phyloP scores from a whole-genome alignment of 139 green algal genomes.

The Coelastrella sp. region DNA sequence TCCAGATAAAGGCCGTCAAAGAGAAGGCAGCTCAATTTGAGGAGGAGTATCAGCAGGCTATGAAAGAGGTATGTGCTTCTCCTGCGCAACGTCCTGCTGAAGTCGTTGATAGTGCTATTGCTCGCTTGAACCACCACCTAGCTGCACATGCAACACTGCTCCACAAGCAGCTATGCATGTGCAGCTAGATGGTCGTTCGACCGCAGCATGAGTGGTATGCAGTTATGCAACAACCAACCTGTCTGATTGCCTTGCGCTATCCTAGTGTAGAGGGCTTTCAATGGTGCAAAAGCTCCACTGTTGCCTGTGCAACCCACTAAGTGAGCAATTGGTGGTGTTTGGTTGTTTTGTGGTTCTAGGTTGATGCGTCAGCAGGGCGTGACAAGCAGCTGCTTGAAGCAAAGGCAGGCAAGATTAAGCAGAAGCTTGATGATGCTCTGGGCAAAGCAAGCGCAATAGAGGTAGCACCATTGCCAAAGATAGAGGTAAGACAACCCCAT shows the following conservation, averaged over 20 bases:
- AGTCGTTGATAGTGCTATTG: too few relatives aligned
- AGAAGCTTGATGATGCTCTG: conserved; percentile 56
- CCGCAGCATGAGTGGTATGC: too few relatives aligned
- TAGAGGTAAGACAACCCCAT: conserved; percentile 74
- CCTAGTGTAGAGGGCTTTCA: too few relatives aligned
- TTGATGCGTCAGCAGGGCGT: conserved; percentile 36
- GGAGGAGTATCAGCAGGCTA: conserved; percentile 53
- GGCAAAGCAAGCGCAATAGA: conserved; percentile 62
- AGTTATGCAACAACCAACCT: too few relatives aligned
- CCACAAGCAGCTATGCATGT: background rate
- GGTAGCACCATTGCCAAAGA: conserved; percentile 68
- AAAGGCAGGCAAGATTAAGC: conserved; percentile 57
- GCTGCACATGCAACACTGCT: background rate
- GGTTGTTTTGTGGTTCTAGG: too few relatives aligned
- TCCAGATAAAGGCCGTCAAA: conserved; percentile 53
- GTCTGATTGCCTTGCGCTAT: too few relatives aligned
- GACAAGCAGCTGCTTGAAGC: conserved; percentile 57
- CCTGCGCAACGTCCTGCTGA: too few relatives aligned
- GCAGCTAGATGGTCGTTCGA: too few relatives aligned
- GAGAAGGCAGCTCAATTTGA: conserved; percentile 58
- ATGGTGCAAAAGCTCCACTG: too few relatives aligned
- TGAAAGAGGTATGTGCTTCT: conserved; percentile 40
- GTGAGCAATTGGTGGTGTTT: too few relatives aligned
- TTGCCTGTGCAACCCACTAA: too few relatives aligned
- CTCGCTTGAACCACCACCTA: too few relatives aligned